phyloP scores from a whole-genome alignment of 768 basidiomycete species.

The Terana coerulea region DNA sequence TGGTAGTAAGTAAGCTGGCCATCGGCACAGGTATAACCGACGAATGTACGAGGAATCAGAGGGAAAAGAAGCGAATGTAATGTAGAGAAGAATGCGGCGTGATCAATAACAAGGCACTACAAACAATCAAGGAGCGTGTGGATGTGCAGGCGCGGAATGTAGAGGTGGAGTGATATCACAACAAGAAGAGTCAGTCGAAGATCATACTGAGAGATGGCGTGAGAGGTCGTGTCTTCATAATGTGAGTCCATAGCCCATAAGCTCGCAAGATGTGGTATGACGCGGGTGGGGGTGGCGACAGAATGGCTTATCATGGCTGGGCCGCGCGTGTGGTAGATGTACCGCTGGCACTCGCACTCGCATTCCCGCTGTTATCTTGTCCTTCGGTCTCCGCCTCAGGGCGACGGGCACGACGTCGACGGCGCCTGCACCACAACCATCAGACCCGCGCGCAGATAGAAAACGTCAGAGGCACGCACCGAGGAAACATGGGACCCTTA shows the following conservation, averaged over 20 bases:
- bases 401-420: slow-evolving; percentile 12
- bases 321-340: neutral
- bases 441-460: neutral
- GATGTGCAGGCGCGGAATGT: neutral
- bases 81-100: neutral
- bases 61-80: neutral
- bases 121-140: neutral
- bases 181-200: neutral
- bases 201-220: neutral
- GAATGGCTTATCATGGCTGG: no score
- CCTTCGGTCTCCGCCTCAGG: neutral
- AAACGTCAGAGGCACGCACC: slow-evolving; percentile 38
- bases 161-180: neutral
- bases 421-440: slow-evolving; percentile 9
- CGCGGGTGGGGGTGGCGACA: neutral
- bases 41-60: neutral
- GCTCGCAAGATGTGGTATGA: neutral
- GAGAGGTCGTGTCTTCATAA: slow-evolving; percentile 5
- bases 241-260: neutral
- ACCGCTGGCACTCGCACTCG: neutral
- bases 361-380: neutral
- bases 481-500: slow-evolving; percentile 79
- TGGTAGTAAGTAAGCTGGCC: no score
- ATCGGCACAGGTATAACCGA: no score
- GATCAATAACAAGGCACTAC: neutral